A percentile compares a stretch with the other conserved stretches of the same genome.
These are phyloP conservation scores for Oehlia diaphana DNA, from an alignment of 192 early-diverging fungal genomes.

Conservation along the genomic window DNA sequence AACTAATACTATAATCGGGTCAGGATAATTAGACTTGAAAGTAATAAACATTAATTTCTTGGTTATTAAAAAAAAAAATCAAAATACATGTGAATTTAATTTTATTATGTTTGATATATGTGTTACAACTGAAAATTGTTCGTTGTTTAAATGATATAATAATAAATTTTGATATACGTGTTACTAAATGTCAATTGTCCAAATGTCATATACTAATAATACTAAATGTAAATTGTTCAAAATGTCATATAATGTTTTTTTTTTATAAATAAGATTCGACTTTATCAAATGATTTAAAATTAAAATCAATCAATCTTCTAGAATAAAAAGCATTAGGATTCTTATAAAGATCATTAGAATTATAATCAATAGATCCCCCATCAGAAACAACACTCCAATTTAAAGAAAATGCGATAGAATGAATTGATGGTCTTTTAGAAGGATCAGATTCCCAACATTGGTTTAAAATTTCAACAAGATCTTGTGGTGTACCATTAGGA, in stretches of 20 bases:
- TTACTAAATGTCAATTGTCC: no score
- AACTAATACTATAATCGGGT: no score
- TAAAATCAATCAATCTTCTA: background rate
- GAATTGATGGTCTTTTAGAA: background rate
- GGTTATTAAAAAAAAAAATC: no score
- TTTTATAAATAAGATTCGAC: background rate
- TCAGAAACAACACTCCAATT: background rate
- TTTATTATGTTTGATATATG: no score
- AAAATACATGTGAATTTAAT: no score
- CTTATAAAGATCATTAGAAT: background rate
- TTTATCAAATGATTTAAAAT: background rate
- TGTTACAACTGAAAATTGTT: no score
- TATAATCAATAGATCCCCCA: background rate
- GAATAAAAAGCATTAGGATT: background rate
- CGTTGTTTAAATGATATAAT: no score
- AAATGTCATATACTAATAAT: no score
- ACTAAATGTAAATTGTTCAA: no score
- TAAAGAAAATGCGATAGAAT: background rate
- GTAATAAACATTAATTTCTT: no score
- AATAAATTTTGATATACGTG: no score
- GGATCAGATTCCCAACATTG: constrained; percentile 21
- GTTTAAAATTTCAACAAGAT: background rate
- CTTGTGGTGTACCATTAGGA: background rate
- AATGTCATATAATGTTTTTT: background rate
- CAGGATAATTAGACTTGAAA: no score